phyloP scores from a whole-genome alignment of 306 rosid genomes.

The Carpinus fangiana region DNA sequence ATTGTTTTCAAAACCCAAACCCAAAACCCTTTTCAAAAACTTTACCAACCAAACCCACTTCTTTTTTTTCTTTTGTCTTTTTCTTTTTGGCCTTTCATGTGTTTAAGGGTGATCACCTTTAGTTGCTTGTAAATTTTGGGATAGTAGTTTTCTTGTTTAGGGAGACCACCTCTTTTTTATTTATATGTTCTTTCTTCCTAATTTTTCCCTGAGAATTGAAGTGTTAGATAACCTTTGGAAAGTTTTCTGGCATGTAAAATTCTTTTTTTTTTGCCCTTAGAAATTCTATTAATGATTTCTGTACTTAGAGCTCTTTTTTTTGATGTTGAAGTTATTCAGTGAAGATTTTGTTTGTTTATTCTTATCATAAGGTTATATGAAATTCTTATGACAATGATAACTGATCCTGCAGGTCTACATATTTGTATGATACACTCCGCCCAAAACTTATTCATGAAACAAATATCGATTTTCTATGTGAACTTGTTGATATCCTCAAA shows the following conservation, averaged over 20 bases:
- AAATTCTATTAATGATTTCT: neutral
- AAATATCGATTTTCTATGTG: conserved; percentile 87
- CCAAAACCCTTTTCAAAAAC: no score
- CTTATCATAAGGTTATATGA: neutral
- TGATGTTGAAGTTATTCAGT: conserved; percentile 8
- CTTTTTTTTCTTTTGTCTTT: neutral
- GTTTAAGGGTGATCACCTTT: neutral
- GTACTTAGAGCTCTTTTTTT: conserved; percentile 5
- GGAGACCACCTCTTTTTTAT: neutral
- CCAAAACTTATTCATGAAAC: conserved; percentile 97
- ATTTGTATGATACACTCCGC: conserved; percentile 86
- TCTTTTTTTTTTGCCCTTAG: neutral
- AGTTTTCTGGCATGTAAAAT: neutral
- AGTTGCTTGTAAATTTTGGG: neutral
- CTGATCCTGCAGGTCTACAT: conserved; percentile 72
- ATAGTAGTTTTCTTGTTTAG: neutral
- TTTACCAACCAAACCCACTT: no score
- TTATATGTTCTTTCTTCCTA: neutral
- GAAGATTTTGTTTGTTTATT: conserved; percentile 10
- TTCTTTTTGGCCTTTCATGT: neutral
- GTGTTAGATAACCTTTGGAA: neutral
- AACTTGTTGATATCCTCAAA: conserved; percentile 93
- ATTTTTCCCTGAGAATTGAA: neutral
- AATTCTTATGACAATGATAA: conserved; percentile 21
- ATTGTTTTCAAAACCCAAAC: no score